These are phyloP conservation scores for Cucumis melo DNA, from an alignment of 306 rosid genomes.

Conservation along the genomic window DNA sequence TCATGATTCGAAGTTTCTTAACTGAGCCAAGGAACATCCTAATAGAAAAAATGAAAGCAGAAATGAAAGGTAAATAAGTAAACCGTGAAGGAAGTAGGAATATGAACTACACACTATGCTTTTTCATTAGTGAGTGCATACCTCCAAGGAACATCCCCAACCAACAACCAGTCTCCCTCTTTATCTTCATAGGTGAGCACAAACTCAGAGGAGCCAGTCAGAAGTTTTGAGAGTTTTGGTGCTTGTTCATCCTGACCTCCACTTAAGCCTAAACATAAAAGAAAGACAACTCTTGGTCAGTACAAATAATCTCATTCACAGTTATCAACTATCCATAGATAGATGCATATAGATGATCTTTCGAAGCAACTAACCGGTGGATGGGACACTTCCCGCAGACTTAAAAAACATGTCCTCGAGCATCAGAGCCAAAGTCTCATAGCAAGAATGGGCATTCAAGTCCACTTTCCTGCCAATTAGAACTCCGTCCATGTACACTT, in stretches of 20 bases:
- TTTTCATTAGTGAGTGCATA: slow-evolving; percentile 9
- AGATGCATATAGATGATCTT: neutral
- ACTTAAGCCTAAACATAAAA: slow-evolving; percentile 4
- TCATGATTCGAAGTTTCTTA: slow-evolving; percentile 68
- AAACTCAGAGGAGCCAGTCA: slow-evolving; percentile 56
- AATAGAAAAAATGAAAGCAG: neutral
- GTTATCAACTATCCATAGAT: neutral
- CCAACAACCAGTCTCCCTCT: slow-evolving; percentile 71
- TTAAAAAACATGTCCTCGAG: slow-evolving; percentile 55
- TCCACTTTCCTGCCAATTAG: slow-evolving; percentile 57
- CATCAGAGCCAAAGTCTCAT: slow-evolving; percentile 41
- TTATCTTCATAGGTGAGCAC: slow-evolving; percentile 65
- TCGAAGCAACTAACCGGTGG: slow-evolving; percentile 21
- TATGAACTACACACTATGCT: neutral
- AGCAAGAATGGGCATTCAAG: slow-evolving; percentile 52
- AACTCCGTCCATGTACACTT: slow-evolving; percentile 54
- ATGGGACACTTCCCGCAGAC: slow-evolving; percentile 12
- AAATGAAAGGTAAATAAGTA: neutral
- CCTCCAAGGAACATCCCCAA: slow-evolving; percentile 77
- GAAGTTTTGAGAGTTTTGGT: slow-evolving; percentile 34
- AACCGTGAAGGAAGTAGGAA: neutral
- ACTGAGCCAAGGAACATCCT: slow-evolving; percentile 62
- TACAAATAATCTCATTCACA: neutral
- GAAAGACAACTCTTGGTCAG: neutral
- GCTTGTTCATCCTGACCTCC: slow-evolving; percentile 23